These are phyloP conservation scores for Leishmania arabica DNA, from an alignment of 208 protist species.

Conservation along the genomic window DNA sequence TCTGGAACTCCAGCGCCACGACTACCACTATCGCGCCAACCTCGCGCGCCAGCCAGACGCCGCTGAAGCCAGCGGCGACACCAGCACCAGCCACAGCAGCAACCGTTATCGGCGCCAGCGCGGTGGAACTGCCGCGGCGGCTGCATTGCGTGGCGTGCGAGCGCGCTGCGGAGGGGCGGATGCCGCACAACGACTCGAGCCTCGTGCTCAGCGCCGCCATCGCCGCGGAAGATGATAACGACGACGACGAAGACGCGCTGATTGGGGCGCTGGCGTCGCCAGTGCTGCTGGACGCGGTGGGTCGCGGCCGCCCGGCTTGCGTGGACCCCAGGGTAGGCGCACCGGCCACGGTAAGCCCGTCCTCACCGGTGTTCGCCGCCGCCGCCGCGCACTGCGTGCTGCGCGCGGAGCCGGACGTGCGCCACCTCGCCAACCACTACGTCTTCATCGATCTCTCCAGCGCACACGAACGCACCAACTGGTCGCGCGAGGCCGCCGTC, in stretches of 20 bases:
- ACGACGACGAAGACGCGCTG: slow-evolving; percentile 16
- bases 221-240: neutral
- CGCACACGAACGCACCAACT: slow-evolving; percentile 34
- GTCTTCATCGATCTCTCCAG: slow-evolving; percentile 51
- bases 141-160: neutral
- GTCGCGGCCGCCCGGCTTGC: slow-evolving; percentile 9
- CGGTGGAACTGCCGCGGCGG: neutral
- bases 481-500: slow-evolving; percentile 31
- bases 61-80: neutral
- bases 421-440: slow-evolving; percentile 34
- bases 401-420: slow-evolving; percentile 19
- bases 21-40: neutral
- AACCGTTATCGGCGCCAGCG: neutral
- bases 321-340: neutral
- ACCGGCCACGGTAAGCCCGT: neutral
- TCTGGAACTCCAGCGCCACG: neutral
- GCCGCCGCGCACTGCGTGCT: slow-evolving; percentile 11
- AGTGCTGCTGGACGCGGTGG: neutral
- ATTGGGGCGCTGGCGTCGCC: slow-evolving; percentile 13
- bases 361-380: neutral
- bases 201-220: slow-evolving; percentile 3
- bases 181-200: slow-evolving; percentile 3
- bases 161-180: slow-evolving; percentile 1
- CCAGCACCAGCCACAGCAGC: neutral
- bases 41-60: neutral